Evolutionary conservation across 2,329 filamentous ascomycete genomes (phyloP).

Genomic region (Trichoderma atroviride): DNA sequence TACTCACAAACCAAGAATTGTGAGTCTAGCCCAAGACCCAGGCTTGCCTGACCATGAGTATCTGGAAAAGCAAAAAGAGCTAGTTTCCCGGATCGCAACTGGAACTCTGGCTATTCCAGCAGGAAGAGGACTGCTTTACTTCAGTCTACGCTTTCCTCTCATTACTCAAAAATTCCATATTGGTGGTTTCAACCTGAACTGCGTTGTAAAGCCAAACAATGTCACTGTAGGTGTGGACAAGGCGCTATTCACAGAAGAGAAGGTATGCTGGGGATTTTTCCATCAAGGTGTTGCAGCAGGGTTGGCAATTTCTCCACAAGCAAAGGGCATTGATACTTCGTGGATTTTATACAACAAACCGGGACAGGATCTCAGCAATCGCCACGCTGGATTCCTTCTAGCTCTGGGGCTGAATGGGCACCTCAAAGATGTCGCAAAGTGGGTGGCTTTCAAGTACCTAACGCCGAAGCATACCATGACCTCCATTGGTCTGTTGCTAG

Average conservation of each 20-base stretch:
- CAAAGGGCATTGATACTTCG: slow-evolving; percentile 93
- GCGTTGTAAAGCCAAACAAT: slow-evolving; percentile 87
- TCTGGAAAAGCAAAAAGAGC: slow-evolving; percentile 87
- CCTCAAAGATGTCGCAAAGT: slow-evolving; percentile 91
- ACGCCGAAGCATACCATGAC: slow-evolving; percentile 99
- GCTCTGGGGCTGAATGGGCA: slow-evolving; percentile 93
- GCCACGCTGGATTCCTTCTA: slow-evolving; percentile 92
- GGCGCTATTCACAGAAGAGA: slow-evolving; percentile 85
- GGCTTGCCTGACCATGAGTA: slow-evolving; percentile 84
- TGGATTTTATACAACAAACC: slow-evolving; percentile 99
- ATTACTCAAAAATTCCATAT: slow-evolving; percentile 91
- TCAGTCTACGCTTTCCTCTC: slow-evolving; percentile 81
- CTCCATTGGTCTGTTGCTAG: slow-evolving; percentile 90
- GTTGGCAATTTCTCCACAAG: slow-evolving; percentile 83
- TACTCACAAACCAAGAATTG: slow-evolving; percentile 75
- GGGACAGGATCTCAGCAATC: slow-evolving; percentile 79
- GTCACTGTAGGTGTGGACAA: slow-evolving; percentile 94
- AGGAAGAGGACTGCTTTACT: slow-evolving; percentile 85
- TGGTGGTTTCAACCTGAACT: slow-evolving; percentile 87
- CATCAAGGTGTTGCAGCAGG: slow-evolving; percentile 95
- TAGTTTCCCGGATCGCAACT: slow-evolving; percentile 82
- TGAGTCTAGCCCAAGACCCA: slow-evolving; percentile 74
- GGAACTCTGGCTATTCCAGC: slow-evolving; percentile 87
- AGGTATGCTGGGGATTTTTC: slow-evolving; percentile 98
- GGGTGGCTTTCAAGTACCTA: slow-evolving; percentile 98